phyloP scores from a whole-genome alignment of 225 moss, liverwort and hornwort species.

The Thuidium tamariscinum region DNA sequence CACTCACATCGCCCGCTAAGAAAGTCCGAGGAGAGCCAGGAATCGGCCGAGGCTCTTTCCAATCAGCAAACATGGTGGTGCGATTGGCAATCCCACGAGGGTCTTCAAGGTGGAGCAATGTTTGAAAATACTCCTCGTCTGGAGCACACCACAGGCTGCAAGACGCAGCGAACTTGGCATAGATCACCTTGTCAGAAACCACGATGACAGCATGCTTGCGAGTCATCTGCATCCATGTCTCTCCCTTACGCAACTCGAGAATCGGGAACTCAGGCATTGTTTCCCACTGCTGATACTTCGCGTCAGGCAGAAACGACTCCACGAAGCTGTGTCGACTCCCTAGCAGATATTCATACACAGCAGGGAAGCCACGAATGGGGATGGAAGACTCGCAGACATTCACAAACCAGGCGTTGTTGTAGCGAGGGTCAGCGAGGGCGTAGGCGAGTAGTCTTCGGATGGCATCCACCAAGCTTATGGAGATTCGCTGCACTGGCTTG shows the following conservation, averaged over 20 bases:
- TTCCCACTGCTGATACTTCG: neutral
- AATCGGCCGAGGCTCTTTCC: constrained; percentile 2
- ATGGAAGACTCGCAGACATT: constrained; percentile 26
- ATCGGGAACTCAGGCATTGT: constrained; percentile 17
- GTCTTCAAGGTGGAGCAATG: constrained; percentile 22
- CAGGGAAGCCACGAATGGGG: constrained; percentile 20
- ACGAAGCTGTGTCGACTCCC: constrained; percentile 30
- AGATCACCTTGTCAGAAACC: constrained; percentile 3
- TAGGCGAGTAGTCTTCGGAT: constrained; percentile 18
- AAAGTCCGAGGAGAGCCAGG: constrained; percentile 8
- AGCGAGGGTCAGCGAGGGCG: constrained; percentile 13
- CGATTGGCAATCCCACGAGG: constrained; percentile 15
- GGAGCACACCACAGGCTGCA: constrained; percentile 15
- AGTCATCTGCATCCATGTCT: constrained; percentile 30
- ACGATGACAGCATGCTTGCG: constrained; percentile 18
- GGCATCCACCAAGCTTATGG: constrained; percentile 25
- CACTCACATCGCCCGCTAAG: neutral
- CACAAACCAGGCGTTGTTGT: constrained; percentile 28
- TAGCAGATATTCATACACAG: constrained; percentile 1
- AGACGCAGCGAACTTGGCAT: constrained; percentile 5
- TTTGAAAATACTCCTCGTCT: constrained; percentile 37
- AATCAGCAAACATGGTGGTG: constrained; percentile 26
- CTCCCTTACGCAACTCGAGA: constrained; percentile 28
- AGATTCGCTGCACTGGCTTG: constrained; percentile 15
- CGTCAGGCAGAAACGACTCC: constrained; percentile 12